These are phyloP conservation scores for Nakazawaea ambrosiae DNA, from an alignment of 805 yeast genomes.

Conservation along the genomic window DNA sequence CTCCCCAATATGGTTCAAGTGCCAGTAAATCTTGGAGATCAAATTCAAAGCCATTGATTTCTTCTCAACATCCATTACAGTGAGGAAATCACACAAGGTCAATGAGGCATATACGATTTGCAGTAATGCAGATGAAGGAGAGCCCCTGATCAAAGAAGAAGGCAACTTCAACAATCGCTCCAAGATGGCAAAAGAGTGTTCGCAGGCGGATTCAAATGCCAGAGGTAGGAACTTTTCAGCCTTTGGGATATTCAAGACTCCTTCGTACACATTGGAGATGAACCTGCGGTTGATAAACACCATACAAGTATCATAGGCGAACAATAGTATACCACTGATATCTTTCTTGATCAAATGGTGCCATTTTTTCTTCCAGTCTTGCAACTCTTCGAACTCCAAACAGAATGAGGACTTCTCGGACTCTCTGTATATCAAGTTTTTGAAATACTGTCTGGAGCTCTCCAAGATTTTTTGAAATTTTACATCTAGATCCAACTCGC, in stretches of 20 bases:
- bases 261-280: conserved; percentile 14
- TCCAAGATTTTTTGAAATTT: conserved; percentile 17
- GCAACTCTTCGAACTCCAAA: conserved; percentile 26
- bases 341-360: conserved; percentile 37
- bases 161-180: conserved; percentile 37
- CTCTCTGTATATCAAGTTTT: not conserved
- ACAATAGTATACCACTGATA: conserved; percentile 38
- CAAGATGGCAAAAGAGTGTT: conserved; percentile 37
- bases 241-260: not conserved
- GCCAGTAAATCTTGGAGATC: conserved; percentile 52
- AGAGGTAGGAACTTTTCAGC: not conserved
- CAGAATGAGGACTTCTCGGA: not conserved
- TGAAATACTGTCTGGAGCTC: conserved; percentile 11
- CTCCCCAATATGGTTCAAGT: conserved; percentile 48
- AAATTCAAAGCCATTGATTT: conserved; percentile 35
- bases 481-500: conserved; percentile 37
- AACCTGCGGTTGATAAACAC: conserved; percentile 32
- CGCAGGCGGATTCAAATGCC: conserved; percentile 32
- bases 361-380: conserved; percentile 42
- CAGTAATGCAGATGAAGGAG: conserved; percentile 44
- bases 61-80: conserved; percentile 30
- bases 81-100: conserved; percentile 41
- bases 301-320: conserved; percentile 42
- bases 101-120: conserved; percentile 50
- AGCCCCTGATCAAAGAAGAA: conserved; percentile 41